These are phyloP conservation scores for Lachancea meyersii DNA, from an alignment of 805 yeast species.

Conservation along the genomic window DNA sequence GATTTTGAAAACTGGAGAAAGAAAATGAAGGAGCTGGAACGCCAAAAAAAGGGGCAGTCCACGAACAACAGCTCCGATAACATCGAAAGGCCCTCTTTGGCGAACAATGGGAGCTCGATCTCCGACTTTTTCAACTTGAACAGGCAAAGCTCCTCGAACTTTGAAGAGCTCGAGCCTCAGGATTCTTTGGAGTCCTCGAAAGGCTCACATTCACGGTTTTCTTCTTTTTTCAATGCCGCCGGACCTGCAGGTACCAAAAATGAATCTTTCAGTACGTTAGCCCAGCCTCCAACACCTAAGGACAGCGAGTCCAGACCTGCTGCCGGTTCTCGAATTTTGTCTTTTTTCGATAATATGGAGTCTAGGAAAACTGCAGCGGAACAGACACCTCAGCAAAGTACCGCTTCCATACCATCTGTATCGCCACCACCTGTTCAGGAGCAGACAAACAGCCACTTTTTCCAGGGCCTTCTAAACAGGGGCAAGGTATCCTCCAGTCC, in stretches of 20 bases:
- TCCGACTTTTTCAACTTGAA: conserved; percentile 29
- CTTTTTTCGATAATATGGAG: conserved; percentile 23
- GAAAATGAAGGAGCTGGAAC: conserved; percentile 34
- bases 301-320: conserved; percentile 11
- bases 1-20: conserved; percentile 40
- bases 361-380: conserved; percentile 6
- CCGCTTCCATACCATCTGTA: conserved; percentile 1
- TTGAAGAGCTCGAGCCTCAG: conserved; percentile 12
- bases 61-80: conserved; percentile 7
- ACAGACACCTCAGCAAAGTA: neutral
- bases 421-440: conserved; percentile 9
- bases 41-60: conserved; percentile 29
- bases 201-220: conserved; percentile 30
- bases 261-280: conserved; percentile 1
- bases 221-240: conserved; percentile 31
- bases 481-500: conserved; percentile 16
- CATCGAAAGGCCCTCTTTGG: conserved; percentile 11
- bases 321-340: conserved; percentile 29
- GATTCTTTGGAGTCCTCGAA: conserved; percentile 11
- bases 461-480: conserved; percentile 28
- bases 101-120: conserved; percentile 24
- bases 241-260: conserved; percentile 12
- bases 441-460: conserved; percentile 25
- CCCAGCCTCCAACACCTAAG: conserved; percentile 10
- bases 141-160: conserved; percentile 9